phyloP scores from a whole-genome alignment of 257 asterid species.

The Gentiana straminea region DNA sequence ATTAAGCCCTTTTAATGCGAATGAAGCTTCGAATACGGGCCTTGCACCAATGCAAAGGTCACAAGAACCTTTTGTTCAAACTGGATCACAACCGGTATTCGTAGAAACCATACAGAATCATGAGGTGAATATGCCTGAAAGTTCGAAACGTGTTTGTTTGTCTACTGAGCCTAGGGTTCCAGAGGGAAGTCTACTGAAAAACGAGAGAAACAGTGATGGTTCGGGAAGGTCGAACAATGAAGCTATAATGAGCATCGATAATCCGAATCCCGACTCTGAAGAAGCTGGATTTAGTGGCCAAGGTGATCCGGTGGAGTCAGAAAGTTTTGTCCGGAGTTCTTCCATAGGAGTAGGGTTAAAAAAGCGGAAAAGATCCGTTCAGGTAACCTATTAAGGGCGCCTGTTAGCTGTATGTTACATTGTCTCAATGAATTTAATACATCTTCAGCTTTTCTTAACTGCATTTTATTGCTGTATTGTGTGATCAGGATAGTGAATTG shows the following conservation, averaged over 20 bases:
- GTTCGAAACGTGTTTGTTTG: conserved; percentile 24
- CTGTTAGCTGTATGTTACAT: conserved; percentile 18
- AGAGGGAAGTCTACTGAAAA: conserved; percentile 39
- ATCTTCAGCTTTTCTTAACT: conserved; percentile 1
- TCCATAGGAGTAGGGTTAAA: conserved; percentile 37
- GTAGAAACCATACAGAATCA: conserved; percentile 15
- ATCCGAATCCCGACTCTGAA: conserved; percentile 45
- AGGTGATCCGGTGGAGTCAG: conserved; percentile 45
- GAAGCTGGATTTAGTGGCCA: conserved; percentile 66
- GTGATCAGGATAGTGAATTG: conserved; percentile 34
- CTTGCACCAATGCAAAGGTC: conserved; percentile 34
- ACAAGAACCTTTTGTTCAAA: conserved; percentile 27
- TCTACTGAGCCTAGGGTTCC: conserved; percentile 17
- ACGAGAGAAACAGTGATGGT: conserved; percentile 34
- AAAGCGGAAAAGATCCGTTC: conserved; percentile 69
- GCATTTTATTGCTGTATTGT: conserved; percentile 9
- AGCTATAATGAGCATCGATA: conserved; percentile 30
- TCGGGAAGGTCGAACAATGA: conserved; percentile 30
- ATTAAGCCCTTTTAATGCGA: conserved; percentile 33
- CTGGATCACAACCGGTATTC: conserved; percentile 17
- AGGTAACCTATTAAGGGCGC: conserved; percentile 28
- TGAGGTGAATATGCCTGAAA: conserved; percentile 26
- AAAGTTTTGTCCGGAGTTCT: conserved; percentile 26
- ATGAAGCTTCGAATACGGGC: conserved; percentile 32
- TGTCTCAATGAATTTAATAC: no score